Evolutionary conservation across 345 rosid genomes (phyloP).

Genomic region (Aegle marmelos): DNA sequence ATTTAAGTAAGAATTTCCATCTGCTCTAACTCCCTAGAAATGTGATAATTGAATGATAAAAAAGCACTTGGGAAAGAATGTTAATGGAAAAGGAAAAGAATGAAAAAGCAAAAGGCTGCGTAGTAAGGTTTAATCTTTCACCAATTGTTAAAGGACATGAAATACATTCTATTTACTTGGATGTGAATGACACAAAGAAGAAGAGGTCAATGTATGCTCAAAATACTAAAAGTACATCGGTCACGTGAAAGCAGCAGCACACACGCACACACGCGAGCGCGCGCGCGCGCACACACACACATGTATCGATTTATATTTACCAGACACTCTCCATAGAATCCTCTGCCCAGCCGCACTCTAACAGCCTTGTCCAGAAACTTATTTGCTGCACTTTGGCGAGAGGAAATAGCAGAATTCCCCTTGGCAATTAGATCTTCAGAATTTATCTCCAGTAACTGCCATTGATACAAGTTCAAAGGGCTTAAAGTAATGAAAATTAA

Average conservation of each 20-base stretch:
- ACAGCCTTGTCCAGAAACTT: conserved; percentile 60
- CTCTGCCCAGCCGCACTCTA: conserved; percentile 69
- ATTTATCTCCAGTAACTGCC: conserved; percentile 58
- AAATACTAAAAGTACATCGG: conserved; percentile 3
- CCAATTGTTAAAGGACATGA: not conserved
- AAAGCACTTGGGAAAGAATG: not conserved
- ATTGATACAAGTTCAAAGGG: conserved; percentile 23
- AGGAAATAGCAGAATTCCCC: conserved; percentile 49
- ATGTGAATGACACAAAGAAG: not conserved
- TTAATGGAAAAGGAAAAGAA: not conserved
- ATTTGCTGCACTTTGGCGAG: conserved; percentile 47
- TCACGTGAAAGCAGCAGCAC: not conserved
- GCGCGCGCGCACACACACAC: not conserved
- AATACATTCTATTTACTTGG: not conserved
- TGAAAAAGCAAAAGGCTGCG: not conserved
- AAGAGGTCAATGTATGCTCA: not conserved
- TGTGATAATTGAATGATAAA: not conserved
- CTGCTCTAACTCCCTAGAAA: conserved; percentile 71
- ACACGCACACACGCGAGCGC: not conserved
- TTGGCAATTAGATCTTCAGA: conserved; percentile 45
- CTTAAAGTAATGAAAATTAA: conserved; percentile 5
- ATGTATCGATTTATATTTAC: conserved; percentile 34
- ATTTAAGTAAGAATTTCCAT: conserved; percentile 59
- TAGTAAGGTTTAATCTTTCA: not conserved
- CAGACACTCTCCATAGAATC: conserved; percentile 94